phyloP scores from a whole-genome alignment of 306 rosid genomes.

The Citrullus mucosospermus region DNA sequence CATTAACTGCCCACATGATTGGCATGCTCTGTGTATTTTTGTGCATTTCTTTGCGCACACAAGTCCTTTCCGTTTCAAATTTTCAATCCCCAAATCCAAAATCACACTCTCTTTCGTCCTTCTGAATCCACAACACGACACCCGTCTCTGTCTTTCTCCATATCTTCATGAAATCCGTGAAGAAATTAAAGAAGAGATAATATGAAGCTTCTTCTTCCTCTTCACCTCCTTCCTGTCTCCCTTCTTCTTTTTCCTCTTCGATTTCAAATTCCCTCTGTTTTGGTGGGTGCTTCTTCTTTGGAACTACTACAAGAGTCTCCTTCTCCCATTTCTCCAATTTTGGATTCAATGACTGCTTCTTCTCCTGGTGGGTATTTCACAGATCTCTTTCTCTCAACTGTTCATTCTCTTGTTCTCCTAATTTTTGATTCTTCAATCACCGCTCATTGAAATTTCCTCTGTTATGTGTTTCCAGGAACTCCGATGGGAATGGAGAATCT shows the following conservation, averaged over 20 bases:
- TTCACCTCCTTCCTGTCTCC: not conserved
- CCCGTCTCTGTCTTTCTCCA: not conserved
- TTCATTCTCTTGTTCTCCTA: not conserved
- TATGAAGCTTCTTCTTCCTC: not conserved
- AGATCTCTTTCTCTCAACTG: conserved; percentile 8
- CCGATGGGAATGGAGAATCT: conserved; percentile 24
- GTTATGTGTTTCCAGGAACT: conserved; percentile 24
- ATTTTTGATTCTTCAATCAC: not conserved
- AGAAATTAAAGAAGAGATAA: not conserved
- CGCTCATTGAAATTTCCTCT: not conserved
- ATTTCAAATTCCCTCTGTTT: conserved; percentile 15
- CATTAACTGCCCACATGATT: conserved; percentile 7
- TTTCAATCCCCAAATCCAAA: not conserved
- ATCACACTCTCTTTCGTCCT: not conserved
- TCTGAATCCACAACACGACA: not conserved
- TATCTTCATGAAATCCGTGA: not conserved
- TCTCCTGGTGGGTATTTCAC: conserved; percentile 40
- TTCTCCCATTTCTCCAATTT: conserved; percentile 27
- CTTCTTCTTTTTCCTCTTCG: not conserved
- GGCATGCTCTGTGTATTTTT: not conserved
- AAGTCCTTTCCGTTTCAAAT: not conserved
- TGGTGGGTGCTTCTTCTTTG: conserved; percentile 20
- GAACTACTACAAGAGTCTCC: not conserved
- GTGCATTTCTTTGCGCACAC: not conserved
- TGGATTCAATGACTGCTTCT: conserved; percentile 32